Conservation (phyloP, 2,329 filamentous ascomycete genomes). For the Neofusicoccum kwambonambiense region DNA sequence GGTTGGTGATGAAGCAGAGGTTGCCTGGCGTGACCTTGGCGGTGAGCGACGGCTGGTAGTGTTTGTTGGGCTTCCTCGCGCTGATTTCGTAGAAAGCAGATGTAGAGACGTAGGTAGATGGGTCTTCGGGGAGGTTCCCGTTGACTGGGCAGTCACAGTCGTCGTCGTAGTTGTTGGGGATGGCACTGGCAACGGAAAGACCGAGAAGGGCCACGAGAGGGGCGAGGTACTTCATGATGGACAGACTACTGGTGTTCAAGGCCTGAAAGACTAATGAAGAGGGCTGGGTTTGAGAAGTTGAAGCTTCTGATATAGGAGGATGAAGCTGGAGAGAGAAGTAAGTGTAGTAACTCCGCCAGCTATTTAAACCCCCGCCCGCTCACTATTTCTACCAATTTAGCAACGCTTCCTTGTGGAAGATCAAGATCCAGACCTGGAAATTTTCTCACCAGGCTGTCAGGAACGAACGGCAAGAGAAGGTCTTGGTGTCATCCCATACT, state of each 20-base stretch:
- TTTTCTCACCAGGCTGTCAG: neutral
- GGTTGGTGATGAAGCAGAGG: slow-evolving; percentile 24
- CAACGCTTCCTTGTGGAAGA: neutral
- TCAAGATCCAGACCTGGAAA: neutral
- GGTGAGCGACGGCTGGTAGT: slow-evolving; percentile 16
- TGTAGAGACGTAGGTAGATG: slow-evolving; percentile 16
- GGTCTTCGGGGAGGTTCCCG: slow-evolving; percentile 18
- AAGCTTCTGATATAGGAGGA: neutral
- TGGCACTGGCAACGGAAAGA: neutral
- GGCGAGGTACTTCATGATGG: slow-evolving; percentile 4
- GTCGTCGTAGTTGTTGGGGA: neutral
- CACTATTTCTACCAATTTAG: neutral
- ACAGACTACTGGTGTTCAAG: neutral
- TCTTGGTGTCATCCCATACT: neutral
- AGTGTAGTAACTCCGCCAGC: neutral
- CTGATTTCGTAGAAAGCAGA: slow-evolving; percentile 21
- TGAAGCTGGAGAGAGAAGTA: neutral
- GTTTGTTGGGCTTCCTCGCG: slow-evolving; percentile 19
- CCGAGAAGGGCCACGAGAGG: neutral
- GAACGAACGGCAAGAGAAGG: neutral
- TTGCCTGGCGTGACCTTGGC: slow-evolving; percentile 23
- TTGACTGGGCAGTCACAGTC: slow-evolving; percentile 22
- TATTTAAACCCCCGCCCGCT: neutral
- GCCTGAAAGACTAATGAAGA: too few relatives aligned
- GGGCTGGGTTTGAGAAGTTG: neutral